Conservation (phyloP, 305 asterid species). For the Solanum hybrid region DNA sequence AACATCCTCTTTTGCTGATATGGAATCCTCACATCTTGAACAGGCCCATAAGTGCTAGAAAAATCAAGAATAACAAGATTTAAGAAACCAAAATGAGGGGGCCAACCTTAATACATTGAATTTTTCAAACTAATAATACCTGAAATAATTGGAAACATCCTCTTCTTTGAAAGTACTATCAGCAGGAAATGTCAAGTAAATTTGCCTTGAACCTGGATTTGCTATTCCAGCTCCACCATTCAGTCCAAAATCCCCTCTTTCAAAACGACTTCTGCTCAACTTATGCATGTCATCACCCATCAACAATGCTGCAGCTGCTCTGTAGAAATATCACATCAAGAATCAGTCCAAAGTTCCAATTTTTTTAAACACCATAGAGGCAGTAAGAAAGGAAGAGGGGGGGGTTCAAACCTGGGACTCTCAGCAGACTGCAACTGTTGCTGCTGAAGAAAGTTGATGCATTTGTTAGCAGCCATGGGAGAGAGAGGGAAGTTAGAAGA, state of each 20-base stretch:
- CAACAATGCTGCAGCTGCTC: constrained; percentile 25
- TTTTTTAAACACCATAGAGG: background rate
- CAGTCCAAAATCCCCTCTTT: constrained; percentile 41
- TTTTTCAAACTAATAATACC: constrained; percentile 14
- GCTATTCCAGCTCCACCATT: constrained; percentile 20
- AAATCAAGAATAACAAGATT: background rate
- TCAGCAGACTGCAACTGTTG: constrained; percentile 49
- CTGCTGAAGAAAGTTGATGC: constrained; percentile 41
- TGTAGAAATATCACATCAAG: background rate
- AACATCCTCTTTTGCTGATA: constrained; percentile 78
- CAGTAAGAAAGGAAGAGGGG: background rate
- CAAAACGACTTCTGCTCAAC: constrained; percentile 31
- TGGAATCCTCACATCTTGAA: constrained; percentile 73
- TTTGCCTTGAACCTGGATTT: constrained; percentile 66
- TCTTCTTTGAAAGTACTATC: constrained; percentile 72
- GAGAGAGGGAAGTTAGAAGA: constrained; percentile 34
- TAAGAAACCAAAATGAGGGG: background rate
- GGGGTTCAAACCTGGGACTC: constrained; percentile 37
- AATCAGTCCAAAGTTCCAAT: background rate
- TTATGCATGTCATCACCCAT: constrained; percentile 34
- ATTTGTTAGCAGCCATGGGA: constrained; percentile 27
- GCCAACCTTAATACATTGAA: background rate
- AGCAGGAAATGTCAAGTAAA: constrained; percentile 77
- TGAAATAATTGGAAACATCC: constrained; percentile 65
- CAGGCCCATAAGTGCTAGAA: constrained; percentile 51